These are phyloP conservation scores for Ophiosphaerella narmari DNA, from an alignment of 2,329 filamentous ascomycete species.

Conservation along the genomic window DNA sequence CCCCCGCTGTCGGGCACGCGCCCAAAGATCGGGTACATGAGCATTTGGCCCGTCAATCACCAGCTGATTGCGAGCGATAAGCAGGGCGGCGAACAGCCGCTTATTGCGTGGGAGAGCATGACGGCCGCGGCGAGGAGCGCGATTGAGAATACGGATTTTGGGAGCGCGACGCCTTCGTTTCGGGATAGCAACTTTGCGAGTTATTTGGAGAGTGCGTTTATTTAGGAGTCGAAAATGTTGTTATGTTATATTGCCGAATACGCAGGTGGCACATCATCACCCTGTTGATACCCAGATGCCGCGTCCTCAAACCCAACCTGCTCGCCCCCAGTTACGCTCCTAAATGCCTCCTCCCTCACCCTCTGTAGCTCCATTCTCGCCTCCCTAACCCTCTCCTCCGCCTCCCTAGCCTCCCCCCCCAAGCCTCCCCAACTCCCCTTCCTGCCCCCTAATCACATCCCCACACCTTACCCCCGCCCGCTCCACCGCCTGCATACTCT, in stretches of 20 bases:
- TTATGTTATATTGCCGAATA: not conserved
- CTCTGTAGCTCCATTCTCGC: conserved; percentile 50
- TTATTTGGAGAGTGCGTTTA: conserved; percentile 47
- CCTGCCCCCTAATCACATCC: not conserved
- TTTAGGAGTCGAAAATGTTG: conserved; percentile 2
- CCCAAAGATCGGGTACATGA: conserved; percentile 56
- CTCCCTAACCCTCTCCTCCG: conserved; percentile 12
- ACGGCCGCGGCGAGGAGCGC: conserved; percentile 49
- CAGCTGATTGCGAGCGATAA: conserved; percentile 49
- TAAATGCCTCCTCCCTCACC: conserved; percentile 52
- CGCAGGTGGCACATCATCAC: not conserved
- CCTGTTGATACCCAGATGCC: not conserved
- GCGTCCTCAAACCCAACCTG: not conserved
- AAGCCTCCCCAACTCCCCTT: not conserved
- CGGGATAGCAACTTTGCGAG: conserved; percentile 53
- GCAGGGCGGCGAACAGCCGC: conserved; percentile 51
- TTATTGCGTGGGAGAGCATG: conserved; percentile 57
- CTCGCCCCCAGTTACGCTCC: conserved; percentile 24
- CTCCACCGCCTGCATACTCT: too few species aligned
- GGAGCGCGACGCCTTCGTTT: conserved; percentile 54
- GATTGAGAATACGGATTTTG: conserved; percentile 54
- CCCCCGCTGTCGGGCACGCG: conserved; percentile 47
- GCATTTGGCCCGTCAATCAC: conserved; percentile 55
- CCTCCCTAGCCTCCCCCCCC: conserved; percentile 10
- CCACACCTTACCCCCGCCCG: too few species aligned